phyloP scores from a whole-genome alignment of 2,329 filamentous ascomycete genomes.

The Pestalotiopsis sp. region DNA sequence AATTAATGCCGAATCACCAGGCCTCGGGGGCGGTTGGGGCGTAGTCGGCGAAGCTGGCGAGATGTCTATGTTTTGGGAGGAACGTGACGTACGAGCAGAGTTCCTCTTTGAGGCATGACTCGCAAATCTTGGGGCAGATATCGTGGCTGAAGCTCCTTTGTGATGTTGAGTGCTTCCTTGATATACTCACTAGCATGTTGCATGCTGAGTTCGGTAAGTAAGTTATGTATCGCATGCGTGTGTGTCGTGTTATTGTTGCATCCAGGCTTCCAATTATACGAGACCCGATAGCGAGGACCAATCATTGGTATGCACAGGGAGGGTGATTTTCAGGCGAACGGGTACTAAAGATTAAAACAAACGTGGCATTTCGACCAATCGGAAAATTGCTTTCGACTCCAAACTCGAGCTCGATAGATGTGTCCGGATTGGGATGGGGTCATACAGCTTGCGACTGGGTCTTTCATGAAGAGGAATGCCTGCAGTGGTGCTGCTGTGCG shows the following conservation, averaged over 20 bases:
- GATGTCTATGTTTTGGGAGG: too few species aligned
- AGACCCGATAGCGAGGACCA: not conserved
- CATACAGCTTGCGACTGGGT: not conserved
- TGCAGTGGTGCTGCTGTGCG: not conserved
- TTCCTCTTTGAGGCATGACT: too few species aligned
- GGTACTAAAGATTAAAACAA: not conserved
- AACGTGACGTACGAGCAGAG: too few species aligned
- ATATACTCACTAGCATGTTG: not conserved
- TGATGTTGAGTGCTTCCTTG: too few species aligned
- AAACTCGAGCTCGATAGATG: not conserved
- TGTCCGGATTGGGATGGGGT: not conserved
- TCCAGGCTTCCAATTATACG: not conserved
- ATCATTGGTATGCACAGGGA: not conserved
- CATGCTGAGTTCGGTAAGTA: not conserved
- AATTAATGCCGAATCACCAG: too few species aligned
- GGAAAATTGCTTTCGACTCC: not conserved
- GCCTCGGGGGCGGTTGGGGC: too few species aligned
- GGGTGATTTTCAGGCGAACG: not conserved
- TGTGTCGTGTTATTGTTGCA: not conserved
- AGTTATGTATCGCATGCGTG: not conserved
- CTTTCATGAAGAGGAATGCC: not conserved
- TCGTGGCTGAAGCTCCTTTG: too few species aligned
- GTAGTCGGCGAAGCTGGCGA: too few species aligned
- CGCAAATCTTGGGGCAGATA: too few species aligned
- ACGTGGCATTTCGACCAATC: not conserved